A percentile compares a stretch with the other conserved stretches of the same genome.
These are phyloP conservation scores for Tetrahymena elliotti DNA, from an alignment of 73 alveolate species.

Conservation along the genomic window DNA sequence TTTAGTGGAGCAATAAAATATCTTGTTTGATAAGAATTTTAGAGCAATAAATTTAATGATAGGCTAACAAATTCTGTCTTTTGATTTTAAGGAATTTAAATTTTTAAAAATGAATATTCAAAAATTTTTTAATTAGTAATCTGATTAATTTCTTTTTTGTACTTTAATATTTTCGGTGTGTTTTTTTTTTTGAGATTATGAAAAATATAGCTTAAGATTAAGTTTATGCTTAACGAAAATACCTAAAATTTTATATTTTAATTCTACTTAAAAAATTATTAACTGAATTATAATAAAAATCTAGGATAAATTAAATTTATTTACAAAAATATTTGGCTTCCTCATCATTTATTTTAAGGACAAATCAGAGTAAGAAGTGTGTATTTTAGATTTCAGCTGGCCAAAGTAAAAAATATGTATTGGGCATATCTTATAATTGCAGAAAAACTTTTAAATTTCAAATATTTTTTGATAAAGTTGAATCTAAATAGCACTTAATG, in stretches of 20 bases:
- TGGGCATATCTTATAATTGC: not conserved
- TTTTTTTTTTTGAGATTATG: not conserved
- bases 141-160: not conserved
- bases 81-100: not conserved
- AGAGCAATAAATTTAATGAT: not conserved
- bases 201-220: not conserved
- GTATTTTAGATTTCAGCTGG: not conserved
- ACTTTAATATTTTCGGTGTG: not conserved
- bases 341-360: too few relatives aligned
- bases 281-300: too few relatives aligned
- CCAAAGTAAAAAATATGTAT: not conserved
- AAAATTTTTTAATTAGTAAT: not conserved
- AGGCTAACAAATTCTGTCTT: conserved; percentile 1
- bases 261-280: not conserved
- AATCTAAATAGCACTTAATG: not conserved
- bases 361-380: not conserved
- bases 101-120: not conserved
- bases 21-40: not conserved
- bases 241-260: too few relatives aligned
- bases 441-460: not conserved
- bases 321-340: too few relatives aligned
- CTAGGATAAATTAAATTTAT: not conserved
- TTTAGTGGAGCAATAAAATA: not conserved
- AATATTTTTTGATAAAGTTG: not conserved
- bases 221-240: not conserved